Percentiles rank a stretch among this genome's conserved stretches.
These are phyloP conservation scores for Chaetomium strumarium DNA, from an alignment of 2,329 filamentous ascomycete genomes.

Conservation along the genomic window DNA sequence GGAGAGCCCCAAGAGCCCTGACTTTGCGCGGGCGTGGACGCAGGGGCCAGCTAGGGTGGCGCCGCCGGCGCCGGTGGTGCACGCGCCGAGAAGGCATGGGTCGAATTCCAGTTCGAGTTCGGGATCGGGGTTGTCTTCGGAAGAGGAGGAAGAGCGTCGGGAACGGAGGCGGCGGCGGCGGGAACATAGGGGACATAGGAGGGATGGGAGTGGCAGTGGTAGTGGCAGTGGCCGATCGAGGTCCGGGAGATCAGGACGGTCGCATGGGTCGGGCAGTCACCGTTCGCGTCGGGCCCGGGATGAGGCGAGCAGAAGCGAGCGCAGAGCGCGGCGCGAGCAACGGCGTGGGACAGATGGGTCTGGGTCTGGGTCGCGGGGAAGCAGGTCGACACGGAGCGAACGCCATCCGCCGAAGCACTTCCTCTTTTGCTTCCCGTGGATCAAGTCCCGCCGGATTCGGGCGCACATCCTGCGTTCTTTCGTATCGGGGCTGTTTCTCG, in stretches of 20 bases:
- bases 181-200: slow-evolving; percentile 23
- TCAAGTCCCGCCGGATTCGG: slow-evolving; percentile 49
- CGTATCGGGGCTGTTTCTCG: slow-evolving; percentile 58
- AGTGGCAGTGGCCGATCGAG: slow-evolving; percentile 7
- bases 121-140: slow-evolving; percentile 2
- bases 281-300: slow-evolving; percentile 6
- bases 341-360: slow-evolving; percentile 6
- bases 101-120: no score
- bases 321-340: slow-evolving; percentile 13
- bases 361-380: slow-evolving; percentile 16
- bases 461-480: slow-evolving; percentile 54
- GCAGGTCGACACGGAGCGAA: slow-evolving; percentile 7
- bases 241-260: slow-evolving; percentile 6
- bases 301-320: slow-evolving; percentile 6
- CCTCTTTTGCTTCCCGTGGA: slow-evolving; percentile 49
- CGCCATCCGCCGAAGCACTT: slow-evolving; percentile 38
- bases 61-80: slow-evolving; percentile 18
- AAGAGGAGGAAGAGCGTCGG: slow-evolving; percentile 17
- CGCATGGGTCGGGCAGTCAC: slow-evolving; percentile 5
- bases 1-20: slow-evolving; percentile 44
- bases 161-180: slow-evolving; percentile 31
- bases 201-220: slow-evolving; percentile 5
- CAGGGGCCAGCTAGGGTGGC: slow-evolving; percentile 8
- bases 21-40: slow-evolving; percentile 28
- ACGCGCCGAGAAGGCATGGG: neutral